Base-by-base conservation (phyloP, 2,329 filamentous ascomycete species). In the Pseudogymnoascus sp. region DNA sequence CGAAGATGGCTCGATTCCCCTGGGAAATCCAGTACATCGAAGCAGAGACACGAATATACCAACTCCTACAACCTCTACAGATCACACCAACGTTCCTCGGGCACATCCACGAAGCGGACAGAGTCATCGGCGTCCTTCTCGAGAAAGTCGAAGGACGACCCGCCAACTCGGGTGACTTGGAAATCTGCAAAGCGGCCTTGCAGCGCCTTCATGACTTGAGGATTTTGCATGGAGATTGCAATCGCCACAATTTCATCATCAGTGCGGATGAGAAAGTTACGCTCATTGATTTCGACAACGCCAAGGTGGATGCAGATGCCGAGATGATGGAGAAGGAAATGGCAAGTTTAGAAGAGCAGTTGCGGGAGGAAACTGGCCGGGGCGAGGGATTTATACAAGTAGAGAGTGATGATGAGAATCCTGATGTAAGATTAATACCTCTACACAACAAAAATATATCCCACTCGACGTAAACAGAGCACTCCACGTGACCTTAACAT, bases 231-330 rank as follows among this genome's bases (percentile, higher is more conserved):
- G 73, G 74, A 12, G 76, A 77, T 66, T 68, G 73, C 36, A 77
- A 77, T 65, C 70, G 71, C 62, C 70, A 76, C 62, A 78, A 76
- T 66, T 77, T 77, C 65, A 64, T 77, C 56, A 67, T 75, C 64
- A 65, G 46, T 8, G 21, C 18, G 53, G 66, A 69, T 59, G 69
- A 66, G 43, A 66, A 66, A 62, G 69, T 70, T 23, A 72, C 67
- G 36, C 68, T 75, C 3, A 23, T 75, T 38, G 73, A 76, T 66
- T 76, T 75, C 68, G 72, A 74, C 11, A 14, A 23, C 5, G 18
- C 42, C 11, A 46, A 25, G 21, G 12, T 46, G 5, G 42, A 46
- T 25, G 42, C 42, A 2, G 21, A 46, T 25, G 11, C 11, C 12
- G 42, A 46, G 21, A 12, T 12, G 42, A 46, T 46, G 21, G 42